phyloP scores from a whole-genome alignment of 1,284 basidiomycete species.

The Phellinidium pouzarii region DNA sequence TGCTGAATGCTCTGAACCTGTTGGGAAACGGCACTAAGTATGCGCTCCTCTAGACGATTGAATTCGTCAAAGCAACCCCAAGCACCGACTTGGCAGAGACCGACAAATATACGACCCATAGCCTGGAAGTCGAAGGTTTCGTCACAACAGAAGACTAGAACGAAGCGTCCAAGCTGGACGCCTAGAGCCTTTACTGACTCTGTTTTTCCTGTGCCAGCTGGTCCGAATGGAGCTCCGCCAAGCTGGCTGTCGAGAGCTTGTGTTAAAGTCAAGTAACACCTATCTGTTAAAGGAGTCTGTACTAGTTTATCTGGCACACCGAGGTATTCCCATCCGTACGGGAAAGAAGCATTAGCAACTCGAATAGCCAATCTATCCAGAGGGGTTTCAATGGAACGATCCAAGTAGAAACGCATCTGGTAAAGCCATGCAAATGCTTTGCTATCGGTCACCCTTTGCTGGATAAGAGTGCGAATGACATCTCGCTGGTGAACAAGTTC shows the following conservation, averaged over 20 bases:
- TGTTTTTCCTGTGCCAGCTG: constrained; percentile 98
- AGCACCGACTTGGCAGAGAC: constrained; percentile 96
- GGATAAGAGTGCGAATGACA: constrained; percentile 78
- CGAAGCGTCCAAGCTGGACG: constrained; percentile 94
- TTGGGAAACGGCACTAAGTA: constrained; percentile 96
- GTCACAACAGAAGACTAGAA: constrained; percentile 98
- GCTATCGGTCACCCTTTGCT: constrained; percentile 56
- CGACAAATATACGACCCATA: constrained; percentile 99
- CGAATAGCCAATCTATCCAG: constrained; percentile 76
- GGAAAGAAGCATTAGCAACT: constrained; percentile 90
- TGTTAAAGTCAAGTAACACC: constrained; percentile 93
- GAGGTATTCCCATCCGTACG: constrained; percentile 98
- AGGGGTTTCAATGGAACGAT: constrained; percentile 63
- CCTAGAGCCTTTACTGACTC: constrained; percentile 99
- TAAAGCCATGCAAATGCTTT: constrained; percentile 91
- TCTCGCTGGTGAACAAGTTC: constrained; percentile 98
- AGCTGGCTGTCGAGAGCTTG: constrained; percentile 93
- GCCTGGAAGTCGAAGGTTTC: constrained; percentile 99
- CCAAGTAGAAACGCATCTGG: constrained; percentile 98
- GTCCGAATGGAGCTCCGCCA: constrained; percentile 96
- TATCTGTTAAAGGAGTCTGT: constrained; percentile 97
- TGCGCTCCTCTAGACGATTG: constrained; percentile 97
- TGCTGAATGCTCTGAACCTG: constrained; percentile 99
- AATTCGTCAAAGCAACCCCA: constrained; percentile 99
- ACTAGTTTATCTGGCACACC: constrained; percentile 96